Evolutionary conservation across 805 yeast species (phyloP), one percentile per base, ranked within the genome.

Genomic region (Candida caryicola): DNA sequence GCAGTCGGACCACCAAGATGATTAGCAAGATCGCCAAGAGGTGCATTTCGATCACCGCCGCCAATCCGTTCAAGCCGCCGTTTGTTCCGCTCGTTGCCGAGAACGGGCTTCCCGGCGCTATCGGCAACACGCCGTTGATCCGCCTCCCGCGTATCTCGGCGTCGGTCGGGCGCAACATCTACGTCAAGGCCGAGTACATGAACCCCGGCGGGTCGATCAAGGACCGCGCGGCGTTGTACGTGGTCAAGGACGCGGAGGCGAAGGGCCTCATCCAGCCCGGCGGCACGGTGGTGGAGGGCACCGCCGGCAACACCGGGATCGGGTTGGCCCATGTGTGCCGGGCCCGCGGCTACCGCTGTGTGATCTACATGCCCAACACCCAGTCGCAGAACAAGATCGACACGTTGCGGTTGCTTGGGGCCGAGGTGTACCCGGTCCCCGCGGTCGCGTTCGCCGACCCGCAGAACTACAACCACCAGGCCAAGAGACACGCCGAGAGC

Each of bases 241-340:
- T 88, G 46, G 69, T 88, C 36, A 73, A 82, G 49, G 89, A 87
- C 47, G 96, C 96, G 18, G 96, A 88, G 56, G 56, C 60, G 25
- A 69, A 69, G 43, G 88, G 88, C 2, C 62, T 73, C 39, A 68
- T 88, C 40, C 57, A 65, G 41, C 77, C 88, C 3, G 93, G 95
- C 6, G 95, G 93, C 23, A 88, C 95, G 2, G 77, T 88, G 21
- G 90, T 88, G 13, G 96, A 88, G 62, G 95, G 95, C 5, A 87
- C 96, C 9, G 96, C 96, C 3, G 96, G 96, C 23, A 88, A 88
- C 64, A 88, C 96, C n/a, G 96, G 96, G 13, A 88, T 88, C 49
- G 96, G 96, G 1, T 66, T 88, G 39, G 96, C 95, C 5, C 80
- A 75, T 52, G 78, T 82, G 31, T 85, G 95, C 57, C 71, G 95